Conservation (phyloP, 2,329 filamentous ascomycete genomes). For the Fusarium albosuccineum region DNA sequence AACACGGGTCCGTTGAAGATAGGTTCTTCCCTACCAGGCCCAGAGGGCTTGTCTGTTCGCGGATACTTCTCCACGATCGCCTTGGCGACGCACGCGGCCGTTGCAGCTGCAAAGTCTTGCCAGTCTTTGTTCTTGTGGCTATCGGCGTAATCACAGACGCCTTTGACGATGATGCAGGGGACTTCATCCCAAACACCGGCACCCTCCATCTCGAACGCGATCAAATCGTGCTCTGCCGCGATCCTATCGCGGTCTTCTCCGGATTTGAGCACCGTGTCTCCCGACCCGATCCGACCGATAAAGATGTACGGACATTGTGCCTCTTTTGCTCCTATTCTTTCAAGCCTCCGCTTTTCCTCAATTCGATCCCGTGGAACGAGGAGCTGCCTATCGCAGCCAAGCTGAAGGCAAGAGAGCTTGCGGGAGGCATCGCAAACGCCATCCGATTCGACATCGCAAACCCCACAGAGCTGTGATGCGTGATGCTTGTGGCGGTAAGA, state of each 20-base stretch:
- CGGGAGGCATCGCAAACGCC: neutral
- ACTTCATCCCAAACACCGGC: constrained; percentile 50
- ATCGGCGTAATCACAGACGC: constrained; percentile 53
- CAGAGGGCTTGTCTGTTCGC: neutral
- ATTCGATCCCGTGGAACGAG: neutral
- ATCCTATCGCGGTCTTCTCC: constrained; percentile 52
- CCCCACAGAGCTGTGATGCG: neutral
- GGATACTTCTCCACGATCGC: constrained; percentile 21
- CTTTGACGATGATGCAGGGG: constrained; percentile 55
- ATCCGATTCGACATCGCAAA: neutral
- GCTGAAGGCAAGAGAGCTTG: constrained; percentile 2
- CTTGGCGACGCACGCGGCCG: constrained; percentile 61
- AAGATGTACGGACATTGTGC: constrained; percentile 42
- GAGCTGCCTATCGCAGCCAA: constrained; percentile 1
- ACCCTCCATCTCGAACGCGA: constrained; percentile 52
- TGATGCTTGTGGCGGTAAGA: constrained; percentile 18
- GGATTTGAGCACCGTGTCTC: constrained; percentile 54
- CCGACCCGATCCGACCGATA: constrained; percentile 54
- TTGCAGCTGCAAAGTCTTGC: constrained; percentile 56
- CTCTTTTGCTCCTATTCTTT: neutral
- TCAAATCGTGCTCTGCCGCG: constrained; percentile 30
- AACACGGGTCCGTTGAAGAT: neutral
- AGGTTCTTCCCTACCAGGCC: no score
- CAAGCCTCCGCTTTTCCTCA: neutral
- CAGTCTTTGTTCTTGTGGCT: constrained; percentile 46